Conservation (phyloP, 2,329 filamentous ascomycete species). For the Botryotinia convoluta region DNA sequence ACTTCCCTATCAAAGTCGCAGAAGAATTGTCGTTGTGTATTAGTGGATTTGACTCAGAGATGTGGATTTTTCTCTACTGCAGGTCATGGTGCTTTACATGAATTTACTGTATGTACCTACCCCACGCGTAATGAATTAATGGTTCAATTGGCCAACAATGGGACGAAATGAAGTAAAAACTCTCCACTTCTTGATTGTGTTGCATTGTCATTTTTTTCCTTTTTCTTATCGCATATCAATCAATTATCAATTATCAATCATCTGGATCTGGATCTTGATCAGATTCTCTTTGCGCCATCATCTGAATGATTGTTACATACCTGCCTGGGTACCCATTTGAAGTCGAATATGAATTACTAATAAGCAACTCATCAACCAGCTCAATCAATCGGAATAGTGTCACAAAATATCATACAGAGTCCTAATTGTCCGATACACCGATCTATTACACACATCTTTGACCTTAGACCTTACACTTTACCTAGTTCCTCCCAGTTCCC, state of each 20-base stretch:
- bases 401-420: background rate
- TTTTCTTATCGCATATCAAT: background rate
- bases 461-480: background rate
- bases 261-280: no score
- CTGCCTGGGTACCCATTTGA: no score
- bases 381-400: background rate
- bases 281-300: no score
- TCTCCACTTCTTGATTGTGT: conserved; percentile 6
- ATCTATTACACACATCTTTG: background rate
- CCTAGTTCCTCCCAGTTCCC: background rate
- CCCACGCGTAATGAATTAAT: background rate
- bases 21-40: conserved; percentile 3
- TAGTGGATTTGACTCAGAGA: conserved; percentile 4
- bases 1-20: background rate
- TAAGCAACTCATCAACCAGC: background rate
- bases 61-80: conserved; percentile 11
- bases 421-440: background rate
- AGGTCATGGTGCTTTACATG: conserved; percentile 14
- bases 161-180: background rate
- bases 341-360: no score
- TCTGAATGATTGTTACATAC: no score
- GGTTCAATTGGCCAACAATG: background rate
- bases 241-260: no score
- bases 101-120: conserved; percentile 5
- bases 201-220: background rate